Evolutionary conservation across 2,329 filamentous ascomycete genomes (phyloP), one percentile per base, ranked within the genome.

Genomic region (Metarhizium guizhouense): DNA sequence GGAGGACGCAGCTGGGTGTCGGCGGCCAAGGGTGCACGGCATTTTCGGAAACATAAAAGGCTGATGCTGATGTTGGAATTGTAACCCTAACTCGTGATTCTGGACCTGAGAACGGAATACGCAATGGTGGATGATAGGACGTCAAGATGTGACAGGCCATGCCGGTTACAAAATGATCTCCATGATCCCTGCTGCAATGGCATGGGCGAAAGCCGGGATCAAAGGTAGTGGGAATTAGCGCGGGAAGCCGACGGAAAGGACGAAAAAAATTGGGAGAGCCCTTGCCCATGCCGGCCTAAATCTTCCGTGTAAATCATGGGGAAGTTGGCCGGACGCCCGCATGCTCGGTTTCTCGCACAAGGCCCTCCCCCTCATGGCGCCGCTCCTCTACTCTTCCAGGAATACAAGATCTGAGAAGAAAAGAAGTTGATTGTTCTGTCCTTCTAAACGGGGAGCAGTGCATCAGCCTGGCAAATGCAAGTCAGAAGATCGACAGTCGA

Each of bases 401-500:
- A 25, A 25, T 25, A 25, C 25, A 25, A 25, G 25, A 25, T 25
- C 25, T 25, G 25, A 25, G 25, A 25, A 25, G 25, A n/a, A 29
- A 48, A 48, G 4, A 14, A 11, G 25, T 29, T 30, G 11, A n/a
- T 16, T 10, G 14, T 4, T 1, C 11, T 16, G 20, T 13, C 25
- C 45, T 48, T 11, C 14, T 48, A 6, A 14, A 48, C 18, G 25
- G 25, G 13, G 14, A 5, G 45, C 3, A 11, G 20, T 30, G 25
- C 25, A 16, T 30, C 20, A n/a, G 11, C 10, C 45, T 30, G 45
- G 45, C 18, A 29, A 13, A 30, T 11, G 45, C 25, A 30, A 30
- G 20, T 30, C 18, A 16, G 45, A 30, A 47, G 49, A 55, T 52
- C 49, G 34, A 52, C 54, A 30, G 34, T 54, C 58, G 56, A 60